Evolutionary conservation across 2,329 filamentous ascomycete species (phyloP).

Genomic region (Leptosphaerulina australis): DNA sequence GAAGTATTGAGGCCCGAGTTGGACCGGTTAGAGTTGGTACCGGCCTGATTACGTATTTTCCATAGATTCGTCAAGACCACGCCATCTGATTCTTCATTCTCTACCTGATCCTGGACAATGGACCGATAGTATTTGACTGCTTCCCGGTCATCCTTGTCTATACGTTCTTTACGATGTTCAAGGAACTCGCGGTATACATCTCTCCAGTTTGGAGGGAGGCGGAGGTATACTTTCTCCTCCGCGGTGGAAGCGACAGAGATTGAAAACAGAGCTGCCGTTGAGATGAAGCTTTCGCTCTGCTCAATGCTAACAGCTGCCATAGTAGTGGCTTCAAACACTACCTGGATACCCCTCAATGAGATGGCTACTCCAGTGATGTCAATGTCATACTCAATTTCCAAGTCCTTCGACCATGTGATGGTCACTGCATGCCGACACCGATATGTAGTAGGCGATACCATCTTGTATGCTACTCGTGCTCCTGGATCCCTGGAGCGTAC

Average conservation of each 20-base stretch:
- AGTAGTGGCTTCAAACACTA: constrained; percentile 74
- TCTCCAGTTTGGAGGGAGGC: constrained; percentile 79
- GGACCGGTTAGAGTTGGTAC: constrained; percentile 32
- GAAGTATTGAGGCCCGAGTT: constrained; percentile 42
- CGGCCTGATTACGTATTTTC: constrained; percentile 53
- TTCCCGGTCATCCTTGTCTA: constrained; percentile 72
- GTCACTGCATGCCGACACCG: constrained; percentile 76
- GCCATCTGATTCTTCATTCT: constrained; percentile 58
- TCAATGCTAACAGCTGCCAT: constrained; percentile 75
- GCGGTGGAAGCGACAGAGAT: constrained; percentile 78
- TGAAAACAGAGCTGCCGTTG: constrained; percentile 80
- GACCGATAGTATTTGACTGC: constrained; percentile 70
- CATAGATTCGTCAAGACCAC: constrained; percentile 79
- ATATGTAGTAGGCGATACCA: constrained; percentile 75
- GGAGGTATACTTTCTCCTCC: constrained; percentile 83
- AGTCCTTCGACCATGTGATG: constrained; percentile 79
- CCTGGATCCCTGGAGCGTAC: constrained; percentile 79
- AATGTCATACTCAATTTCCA: constrained; percentile 58
- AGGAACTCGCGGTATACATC: constrained; percentile 84
- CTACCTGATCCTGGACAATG: constrained; percentile 71
- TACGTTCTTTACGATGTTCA: constrained; percentile 70
- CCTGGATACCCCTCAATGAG: constrained; percentile 52
- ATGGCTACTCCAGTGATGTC: constrained; percentile 52
- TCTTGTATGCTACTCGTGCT: constrained; percentile 69
- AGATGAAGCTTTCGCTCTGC: constrained; percentile 87